These are phyloP conservation scores for Stemphylium vesicarium DNA, from an alignment of 2,329 filamentous ascomycete species.

Conservation along the genomic window DNA sequence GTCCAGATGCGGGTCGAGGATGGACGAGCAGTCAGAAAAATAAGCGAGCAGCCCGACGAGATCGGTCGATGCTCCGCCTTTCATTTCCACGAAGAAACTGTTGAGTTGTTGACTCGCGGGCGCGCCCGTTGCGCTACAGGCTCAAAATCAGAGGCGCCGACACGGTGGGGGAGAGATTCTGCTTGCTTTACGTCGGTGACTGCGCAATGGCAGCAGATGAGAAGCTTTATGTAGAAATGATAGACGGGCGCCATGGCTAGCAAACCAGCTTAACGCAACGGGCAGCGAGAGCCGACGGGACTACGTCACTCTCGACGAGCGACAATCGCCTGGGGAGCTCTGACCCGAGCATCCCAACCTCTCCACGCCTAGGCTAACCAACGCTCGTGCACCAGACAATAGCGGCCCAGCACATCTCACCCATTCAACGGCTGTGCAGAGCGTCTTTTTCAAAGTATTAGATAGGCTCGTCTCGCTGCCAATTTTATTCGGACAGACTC, in stretches of 20 bases:
- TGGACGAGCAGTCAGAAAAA: slow-evolving; percentile 1
- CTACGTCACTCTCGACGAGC: slow-evolving; percentile 26
- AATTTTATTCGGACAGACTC: slow-evolving; percentile 15
- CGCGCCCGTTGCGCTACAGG: slow-evolving; percentile 22
- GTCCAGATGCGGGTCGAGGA: slow-evolving; percentile 3
- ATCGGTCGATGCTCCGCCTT: slow-evolving; percentile 27
- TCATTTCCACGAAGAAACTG: slow-evolving; percentile 30
- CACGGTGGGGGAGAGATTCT: not conserved
- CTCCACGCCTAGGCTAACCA: slow-evolving; percentile 22
- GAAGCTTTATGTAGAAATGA: not conserved
- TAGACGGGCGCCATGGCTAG: not conserved
- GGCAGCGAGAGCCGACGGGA: slow-evolving; percentile 1
- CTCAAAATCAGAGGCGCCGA: slow-evolving; percentile 8
- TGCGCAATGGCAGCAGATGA: not conserved
- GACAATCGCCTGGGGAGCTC: slow-evolving; percentile 19
- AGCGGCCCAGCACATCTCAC: slow-evolving; percentile 8
- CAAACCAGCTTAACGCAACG: not conserved
- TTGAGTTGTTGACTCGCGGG: slow-evolving; percentile 36
- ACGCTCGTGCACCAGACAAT: slow-evolving; percentile 30
- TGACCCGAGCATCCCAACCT: slow-evolving; percentile 24
- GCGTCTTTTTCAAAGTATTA: slow-evolving; percentile 2
- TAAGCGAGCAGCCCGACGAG: slow-evolving; percentile 12
- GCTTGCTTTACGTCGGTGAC: not conserved
- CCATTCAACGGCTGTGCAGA: slow-evolving; percentile 1
- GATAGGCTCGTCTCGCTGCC: slow-evolving; percentile 5